Evolutionary conservation across 2,329 filamentous ascomycete genomes (phyloP).

Genomic region (Ceratocystis ficicola): DNA sequence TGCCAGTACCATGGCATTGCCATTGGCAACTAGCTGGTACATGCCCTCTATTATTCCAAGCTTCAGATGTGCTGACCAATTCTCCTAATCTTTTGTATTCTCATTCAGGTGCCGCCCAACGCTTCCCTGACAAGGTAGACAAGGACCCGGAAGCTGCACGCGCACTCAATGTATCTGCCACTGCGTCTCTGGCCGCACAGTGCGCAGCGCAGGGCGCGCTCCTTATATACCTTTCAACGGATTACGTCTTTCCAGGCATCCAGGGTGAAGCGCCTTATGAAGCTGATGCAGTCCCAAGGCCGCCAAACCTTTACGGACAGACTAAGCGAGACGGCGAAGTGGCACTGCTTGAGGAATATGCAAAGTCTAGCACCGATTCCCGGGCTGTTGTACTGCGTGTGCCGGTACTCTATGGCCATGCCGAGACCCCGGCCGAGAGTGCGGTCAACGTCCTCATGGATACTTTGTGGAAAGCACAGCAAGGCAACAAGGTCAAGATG

Average conservation of each 20-base stretch:
- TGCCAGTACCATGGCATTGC: background rate
- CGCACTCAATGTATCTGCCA: conserved; percentile 62
- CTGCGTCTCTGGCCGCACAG: conserved; percentile 51
- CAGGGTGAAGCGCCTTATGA: conserved; percentile 78
- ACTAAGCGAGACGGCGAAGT: conserved; percentile 49
- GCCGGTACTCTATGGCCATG: conserved; percentile 73
- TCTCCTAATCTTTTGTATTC: conserved; percentile 8
- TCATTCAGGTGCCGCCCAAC: conserved; percentile 62
- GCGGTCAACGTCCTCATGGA: conserved; percentile 75
- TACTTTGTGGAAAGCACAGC: conserved; percentile 59
- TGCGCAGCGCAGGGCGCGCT: conserved; percentile 50
- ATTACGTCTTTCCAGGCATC: conserved; percentile 65
- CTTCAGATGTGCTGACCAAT: conserved; percentile 1
- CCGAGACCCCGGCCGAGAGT: conserved; percentile 58
- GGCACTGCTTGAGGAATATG: conserved; percentile 53
- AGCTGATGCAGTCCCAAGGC: conserved; percentile 47
- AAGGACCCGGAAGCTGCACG: conserved; percentile 63
- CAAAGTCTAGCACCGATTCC: conserved; percentile 38
- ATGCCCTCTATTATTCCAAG: background rate
- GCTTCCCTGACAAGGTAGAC: conserved; percentile 77
- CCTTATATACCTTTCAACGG: conserved; percentile 68
- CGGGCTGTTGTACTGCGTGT: conserved; percentile 62
- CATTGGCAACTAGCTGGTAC: background rate
- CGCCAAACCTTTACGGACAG: conserved; percentile 63
- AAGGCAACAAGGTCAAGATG: conserved; percentile 54